A percentile compares a stretch with the other conserved stretches of the same genome.
These are phyloP conservation scores for Sugiyamaella sp. DNA, from an alignment of 1,139 yeast species.

Conservation along the genomic window DNA sequence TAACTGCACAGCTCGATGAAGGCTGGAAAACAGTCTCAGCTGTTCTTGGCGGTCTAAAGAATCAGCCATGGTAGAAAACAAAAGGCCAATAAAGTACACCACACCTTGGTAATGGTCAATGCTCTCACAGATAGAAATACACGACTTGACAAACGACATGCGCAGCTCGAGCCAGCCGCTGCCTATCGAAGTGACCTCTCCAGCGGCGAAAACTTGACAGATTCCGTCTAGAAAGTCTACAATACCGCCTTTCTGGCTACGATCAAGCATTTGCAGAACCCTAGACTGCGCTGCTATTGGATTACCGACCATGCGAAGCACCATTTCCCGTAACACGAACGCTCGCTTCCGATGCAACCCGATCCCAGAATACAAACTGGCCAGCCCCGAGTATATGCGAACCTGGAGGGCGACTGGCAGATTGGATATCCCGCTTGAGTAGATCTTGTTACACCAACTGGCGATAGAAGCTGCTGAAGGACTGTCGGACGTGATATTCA, in stretches of 20 bases:
- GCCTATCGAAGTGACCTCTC: conserved; percentile 37
- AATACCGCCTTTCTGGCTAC: conserved; percentile 23
- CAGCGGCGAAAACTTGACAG: conserved; percentile 39
- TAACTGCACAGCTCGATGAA: conserved; percentile 38
- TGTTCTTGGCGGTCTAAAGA: conserved; percentile 57
- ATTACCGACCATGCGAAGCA: conserved; percentile 47
- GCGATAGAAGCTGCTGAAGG: conserved; percentile 37
- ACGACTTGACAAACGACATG: conserved; percentile 57
- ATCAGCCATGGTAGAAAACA: conserved; percentile 58
- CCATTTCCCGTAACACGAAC: conserved; percentile 63
- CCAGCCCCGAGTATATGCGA: conserved; percentile 64
- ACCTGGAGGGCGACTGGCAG: conserved; percentile 39
- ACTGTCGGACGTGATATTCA: conserved; percentile 34
- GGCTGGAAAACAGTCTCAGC: conserved; percentile 36
- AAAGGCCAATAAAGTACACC: conserved; percentile 52
- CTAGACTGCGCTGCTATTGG: conserved; percentile 37
- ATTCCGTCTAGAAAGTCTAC: conserved; percentile 39
- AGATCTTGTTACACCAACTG: conserved; percentile 45
- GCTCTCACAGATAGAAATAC: conserved; percentile 57
- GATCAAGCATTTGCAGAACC: conserved; percentile 18
- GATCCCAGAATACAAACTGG: conserved; percentile 64
- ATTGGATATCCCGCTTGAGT: conserved; percentile 56
- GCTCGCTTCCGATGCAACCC: conserved; percentile 69
- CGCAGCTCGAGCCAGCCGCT: conserved; percentile 62
- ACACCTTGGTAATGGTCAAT: conserved; percentile 53